Evolutionary conservation across 2,329 filamentous ascomycete genomes (phyloP).

Genomic region (Aspergillus luchuensis): DNA sequence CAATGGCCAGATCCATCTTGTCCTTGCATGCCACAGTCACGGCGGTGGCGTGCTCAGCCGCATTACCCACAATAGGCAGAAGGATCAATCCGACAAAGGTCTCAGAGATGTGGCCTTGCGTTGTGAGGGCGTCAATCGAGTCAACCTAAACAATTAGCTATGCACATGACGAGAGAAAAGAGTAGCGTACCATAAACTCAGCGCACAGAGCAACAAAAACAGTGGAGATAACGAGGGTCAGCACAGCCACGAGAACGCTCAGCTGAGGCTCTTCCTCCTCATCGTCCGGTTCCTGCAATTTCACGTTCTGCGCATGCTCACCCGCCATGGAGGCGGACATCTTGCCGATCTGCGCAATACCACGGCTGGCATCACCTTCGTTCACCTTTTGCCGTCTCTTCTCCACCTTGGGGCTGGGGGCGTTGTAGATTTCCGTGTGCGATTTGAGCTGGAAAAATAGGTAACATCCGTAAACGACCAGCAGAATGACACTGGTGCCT

Average conservation of each 20-base stretch:
- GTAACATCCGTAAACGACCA: conserved; percentile 81
- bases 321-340: conserved; percentile 55
- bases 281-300: conserved; percentile 62
- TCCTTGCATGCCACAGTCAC: conserved; percentile 65
- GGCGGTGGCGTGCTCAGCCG: conserved; percentile 66
- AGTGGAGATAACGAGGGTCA: conserved; percentile 71
- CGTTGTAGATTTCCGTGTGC: conserved; percentile 77
- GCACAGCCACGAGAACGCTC: conserved; percentile 69
- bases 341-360: conserved; percentile 57
- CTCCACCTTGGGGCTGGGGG: conserved; percentile 74
- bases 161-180: neutral
- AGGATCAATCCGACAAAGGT: conserved; percentile 67
- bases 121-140: conserved; percentile 59
- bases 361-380: conserved; percentile 52
- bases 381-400: conserved; percentile 53
- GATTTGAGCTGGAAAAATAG: conserved; percentile 91
- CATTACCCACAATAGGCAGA: conserved; percentile 67
- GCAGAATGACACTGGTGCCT: conserved; percentile 71
- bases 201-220: conserved; percentile 78
- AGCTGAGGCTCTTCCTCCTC: conserved; percentile 74
- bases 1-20: conserved; percentile 69
- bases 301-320: conserved; percentile 51
- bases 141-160: conserved; percentile 41
- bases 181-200: conserved; percentile 58
- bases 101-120: conserved; percentile 52